Evolutionary conservation across 352 stramenopile species (phyloP), one percentile per base, ranked within the genome.

Genomic region (Phytopythium mirpurense): DNA sequence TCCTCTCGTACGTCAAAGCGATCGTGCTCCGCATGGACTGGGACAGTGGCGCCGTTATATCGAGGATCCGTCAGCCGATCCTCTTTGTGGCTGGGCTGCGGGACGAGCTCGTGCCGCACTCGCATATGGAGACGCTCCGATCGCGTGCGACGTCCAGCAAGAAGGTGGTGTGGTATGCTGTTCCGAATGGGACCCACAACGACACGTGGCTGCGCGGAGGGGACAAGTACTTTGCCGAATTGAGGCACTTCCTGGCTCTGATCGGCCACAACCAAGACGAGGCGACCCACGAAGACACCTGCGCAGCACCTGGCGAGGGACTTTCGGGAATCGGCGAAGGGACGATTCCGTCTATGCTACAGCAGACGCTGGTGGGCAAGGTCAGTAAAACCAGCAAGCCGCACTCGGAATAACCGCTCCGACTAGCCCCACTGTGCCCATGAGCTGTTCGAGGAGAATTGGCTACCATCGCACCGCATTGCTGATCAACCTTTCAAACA

Each of bases 161-260:
- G 46, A 64, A 56, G 19, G 68, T 62, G 2, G 63, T 92, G 24
- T 94, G 94, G 70, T 72, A 85, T 38, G 60, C 68, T 2, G 79
- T 98, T 10, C 72, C 86, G n/a, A 75, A 90, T 11, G 94, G 94
- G 6, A 98, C 88, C 3, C 94, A 98, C 66, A 98, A 98, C 60
- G 92, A 98, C 70, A 96, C 89, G 35, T 98, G 89, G 90, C 60
- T 97, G 29, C 77, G 90, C 41, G 92, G 94, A 18, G 91, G 91
- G 7, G 66, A 83, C 38, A 72, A 72, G 37, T 98, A 98, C 74
- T 95, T 88, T 68, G 70, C 81, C 0, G 57, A 78, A 32, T 47
- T 95, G 35, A 67, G 67, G 6, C 36, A 64, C 19, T 97, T 97
- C 45, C 54, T 97, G 42, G 66, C 55, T 6, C 57, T 89, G 27